These are phyloP conservation scores for Wallacemonas sp. DNA, from an alignment of 208 protist genomes.

Conservation along the genomic window DNA sequence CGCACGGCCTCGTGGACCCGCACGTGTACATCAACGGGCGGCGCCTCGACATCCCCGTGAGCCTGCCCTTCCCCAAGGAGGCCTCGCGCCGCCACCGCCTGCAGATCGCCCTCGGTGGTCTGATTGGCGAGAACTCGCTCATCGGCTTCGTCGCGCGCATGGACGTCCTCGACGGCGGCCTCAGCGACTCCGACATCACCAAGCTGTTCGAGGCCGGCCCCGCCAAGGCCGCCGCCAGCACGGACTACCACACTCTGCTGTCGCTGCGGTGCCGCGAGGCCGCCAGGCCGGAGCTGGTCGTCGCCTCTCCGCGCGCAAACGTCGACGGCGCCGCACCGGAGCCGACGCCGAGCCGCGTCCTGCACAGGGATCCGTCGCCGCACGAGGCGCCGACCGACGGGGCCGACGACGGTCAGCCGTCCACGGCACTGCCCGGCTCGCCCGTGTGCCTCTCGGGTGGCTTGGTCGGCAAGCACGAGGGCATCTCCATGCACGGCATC, in stretches of 20 bases:
- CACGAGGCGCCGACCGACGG: neutral
- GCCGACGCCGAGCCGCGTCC: too few species aligned
- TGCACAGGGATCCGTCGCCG: neutral
- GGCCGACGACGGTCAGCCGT: neutral
- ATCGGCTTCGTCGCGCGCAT: conserved; percentile 71
- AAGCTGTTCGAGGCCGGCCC: conserved; percentile 57
- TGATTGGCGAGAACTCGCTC: conserved; percentile 55
- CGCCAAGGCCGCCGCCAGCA: conserved; percentile 17
- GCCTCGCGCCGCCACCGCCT: conserved; percentile 44
- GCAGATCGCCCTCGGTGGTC: conserved; percentile 65
- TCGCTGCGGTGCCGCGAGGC: conserved; percentile 24
- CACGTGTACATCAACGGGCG: conserved; percentile 77
- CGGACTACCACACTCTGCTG: conserved; percentile 22
- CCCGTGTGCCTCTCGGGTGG: conserved; percentile 29
- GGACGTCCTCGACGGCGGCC: conserved; percentile 55
- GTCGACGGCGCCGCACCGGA: too few species aligned
- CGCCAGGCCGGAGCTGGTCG: neutral
- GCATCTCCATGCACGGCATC: conserved; percentile 51
- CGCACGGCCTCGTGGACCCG: conserved; percentile 50
- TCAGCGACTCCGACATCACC: conserved; percentile 66
- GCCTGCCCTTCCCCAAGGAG: conserved; percentile 63
- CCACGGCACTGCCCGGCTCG: conserved; percentile 10
- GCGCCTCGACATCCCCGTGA: conserved; percentile 32
- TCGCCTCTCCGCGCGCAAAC: too few species aligned
- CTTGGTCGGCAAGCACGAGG: conserved; percentile 32